Percentiles rank a stretch among this genome's conserved stretches.
These are phyloP conservation scores for Stachybotrys echinatus DNA, from an alignment of 2,329 filamentous ascomycete species.

Conservation along the genomic window DNA sequence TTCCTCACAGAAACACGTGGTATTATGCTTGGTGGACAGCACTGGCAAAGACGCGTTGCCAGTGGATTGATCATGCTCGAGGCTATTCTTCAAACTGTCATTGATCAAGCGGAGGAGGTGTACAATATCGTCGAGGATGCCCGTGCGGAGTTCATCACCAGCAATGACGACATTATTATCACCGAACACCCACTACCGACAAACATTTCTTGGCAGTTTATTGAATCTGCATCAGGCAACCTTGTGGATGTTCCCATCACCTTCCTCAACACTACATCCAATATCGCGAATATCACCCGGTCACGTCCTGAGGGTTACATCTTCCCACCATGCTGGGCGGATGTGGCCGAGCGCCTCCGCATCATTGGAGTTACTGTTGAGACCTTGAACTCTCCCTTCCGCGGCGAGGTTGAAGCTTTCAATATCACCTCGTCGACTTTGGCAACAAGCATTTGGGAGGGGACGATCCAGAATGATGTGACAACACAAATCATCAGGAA, in stretches of 20 bases:
- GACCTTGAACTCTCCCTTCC: constrained; percentile 13
- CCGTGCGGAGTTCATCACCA: constrained; percentile 18
- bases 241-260: constrained; percentile 18
- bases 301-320: constrained; percentile 21
- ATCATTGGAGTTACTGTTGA: constrained; percentile 18
- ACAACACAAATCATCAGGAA: constrained; percentile 10
- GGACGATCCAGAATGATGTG: constrained; percentile 14
- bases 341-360: constrained; percentile 18
- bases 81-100: constrained; percentile 21
- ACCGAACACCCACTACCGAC: constrained; percentile 16
- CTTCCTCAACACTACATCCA: constrained; percentile 22
- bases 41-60: constrained; percentile 22
- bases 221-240: constrained; percentile 17
- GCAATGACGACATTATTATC: constrained; percentile 19
- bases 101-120: constrained; percentile 19
- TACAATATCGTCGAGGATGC: constrained; percentile 17
- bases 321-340: constrained; percentile 20
- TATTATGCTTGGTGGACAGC: constrained; percentile 21
- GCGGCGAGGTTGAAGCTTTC: constrained; percentile 19
- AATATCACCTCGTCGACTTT: constrained; percentile 15
- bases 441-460: constrained; percentile 18
- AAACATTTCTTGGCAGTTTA: constrained; percentile 16
- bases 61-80: constrained; percentile 19
- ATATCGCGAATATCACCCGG: constrained; percentile 19
- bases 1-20: constrained; percentile 25